Evolutionary conservation across 345 rosid genomes (phyloP), one percentile per base, ranked within the genome.

Genomic region (Psidium friedrichsthalianum): DNA sequence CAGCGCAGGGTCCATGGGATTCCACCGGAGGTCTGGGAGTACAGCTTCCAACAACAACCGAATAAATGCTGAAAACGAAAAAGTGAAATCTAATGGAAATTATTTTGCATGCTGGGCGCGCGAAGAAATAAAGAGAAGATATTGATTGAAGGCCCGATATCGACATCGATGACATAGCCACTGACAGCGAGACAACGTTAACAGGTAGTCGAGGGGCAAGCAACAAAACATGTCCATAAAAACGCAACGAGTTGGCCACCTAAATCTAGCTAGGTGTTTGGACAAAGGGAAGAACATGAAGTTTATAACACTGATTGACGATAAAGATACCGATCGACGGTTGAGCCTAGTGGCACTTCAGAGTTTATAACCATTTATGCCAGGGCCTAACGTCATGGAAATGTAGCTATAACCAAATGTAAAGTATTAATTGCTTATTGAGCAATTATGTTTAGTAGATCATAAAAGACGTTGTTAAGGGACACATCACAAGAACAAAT

Each of bases 1-100:
- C 51, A 76, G 83, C 53, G 91, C 36, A n/a, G 85, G 85, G 86
- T 86, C 89, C 94, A 92, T 92, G 47, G 64, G 29, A 27, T 40
- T 83, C 20, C 1, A 5, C 44, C 0, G 32, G 24, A 24, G 76
- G 6, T 49, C 27, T 9, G n/a, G 53, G 36, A 29, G 10, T 14
- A 29, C 58, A 16, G 20, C 78, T 69, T 32, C 24, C 47, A 0
- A 18, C 47, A 32, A 69, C 44, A 2, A 69, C 47, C 5, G 47
- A 18, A 32, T 44, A 32, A 40, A 32, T 18, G 13, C 18, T 22
- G 24, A n/a, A 56, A 69, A 69, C 24, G 6, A n/a, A 16, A 12
- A 6, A 8, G 78, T 10, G 47, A 24, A 32, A 69, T 32, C 24
- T 69, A 9, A 18, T 69, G 47, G 47, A 69, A 2, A 32, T 69